A percentile compares a stretch with the other conserved stretches of the same genome.
These are phyloP conservation scores for Talaromyces sp. DNA, from an alignment of 2,329 filamentous ascomycete genomes.

Conservation along the genomic window DNA sequence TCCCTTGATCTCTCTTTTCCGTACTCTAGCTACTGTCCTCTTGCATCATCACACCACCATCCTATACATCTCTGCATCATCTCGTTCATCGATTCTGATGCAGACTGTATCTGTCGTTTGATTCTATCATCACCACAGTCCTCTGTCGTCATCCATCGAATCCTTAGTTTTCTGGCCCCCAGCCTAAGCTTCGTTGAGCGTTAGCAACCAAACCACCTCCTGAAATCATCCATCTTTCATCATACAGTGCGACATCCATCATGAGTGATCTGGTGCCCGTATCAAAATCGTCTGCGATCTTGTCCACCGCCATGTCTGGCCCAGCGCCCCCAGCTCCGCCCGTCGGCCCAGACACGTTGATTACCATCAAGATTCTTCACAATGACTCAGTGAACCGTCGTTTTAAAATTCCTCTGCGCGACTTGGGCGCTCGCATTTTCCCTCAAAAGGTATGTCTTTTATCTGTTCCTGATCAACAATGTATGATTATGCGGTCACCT, in stretches of 20 bases:
- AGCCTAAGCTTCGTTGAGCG: slow-evolving; percentile 1
- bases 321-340: slow-evolving; percentile 44
- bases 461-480: neutral
- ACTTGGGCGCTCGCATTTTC: slow-evolving; percentile 70
- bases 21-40: neutral
- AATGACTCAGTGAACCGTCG: slow-evolving; percentile 68
- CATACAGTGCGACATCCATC: neutral
- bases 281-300: slow-evolving; percentile 1
- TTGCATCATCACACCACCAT: neutral
- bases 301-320: slow-evolving; percentile 33
- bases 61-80: neutral
- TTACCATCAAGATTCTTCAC: slow-evolving; percentile 81
- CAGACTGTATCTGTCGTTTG: neutral
- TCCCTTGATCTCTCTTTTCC: neutral
- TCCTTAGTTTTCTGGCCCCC: neutral
- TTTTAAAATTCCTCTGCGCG: slow-evolving; percentile 84
- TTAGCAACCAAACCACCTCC: neutral
- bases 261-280: slow-evolving; percentile 8
- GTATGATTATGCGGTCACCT: neutral
- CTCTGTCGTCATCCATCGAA: neutral
- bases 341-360: slow-evolving; percentile 64
- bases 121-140: neutral
- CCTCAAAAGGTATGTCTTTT: slow-evolving; percentile 72
- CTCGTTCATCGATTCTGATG: slow-evolving; percentile 1
- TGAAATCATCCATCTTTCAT: neutral